These are phyloP conservation scores for Fomitopsis schrenkii DNA, from an alignment of 1,284 basidiomycete species.

Conservation along the genomic window DNA sequence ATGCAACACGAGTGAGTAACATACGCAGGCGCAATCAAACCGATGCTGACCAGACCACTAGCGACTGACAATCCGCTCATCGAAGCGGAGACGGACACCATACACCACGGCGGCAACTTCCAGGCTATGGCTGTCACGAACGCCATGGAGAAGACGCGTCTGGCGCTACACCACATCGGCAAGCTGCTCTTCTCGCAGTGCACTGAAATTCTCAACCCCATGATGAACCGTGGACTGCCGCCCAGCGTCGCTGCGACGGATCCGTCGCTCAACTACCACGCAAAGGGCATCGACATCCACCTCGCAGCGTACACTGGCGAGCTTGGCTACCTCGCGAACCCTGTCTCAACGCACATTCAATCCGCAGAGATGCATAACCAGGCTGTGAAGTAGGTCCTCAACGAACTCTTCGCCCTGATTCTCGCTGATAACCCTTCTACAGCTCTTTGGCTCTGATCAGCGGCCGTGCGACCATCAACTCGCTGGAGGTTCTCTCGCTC, in stretches of 20 bases:
- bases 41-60: slow-evolving; percentile 18
- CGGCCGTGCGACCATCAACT: slow-evolving; percentile 71
- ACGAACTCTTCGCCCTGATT: background rate
- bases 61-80: slow-evolving; percentile 77
- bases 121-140: slow-evolving; percentile 86
- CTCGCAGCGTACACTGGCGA: slow-evolving; percentile 79
- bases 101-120: slow-evolving; percentile 87
- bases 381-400: slow-evolving; percentile 65
- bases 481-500: slow-evolving; percentile 74
- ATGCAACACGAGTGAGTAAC: slow-evolving; percentile 76
- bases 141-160: slow-evolving; percentile 84
- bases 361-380: slow-evolving; percentile 89
- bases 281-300: slow-evolving; percentile 85
- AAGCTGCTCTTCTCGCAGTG: slow-evolving; percentile 82
- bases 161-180: slow-evolving; percentile 78
- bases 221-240: slow-evolving; percentile 81
- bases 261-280: slow-evolving; percentile 79
- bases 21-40: background rate
- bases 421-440: slow-evolving; percentile 10
- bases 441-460: slow-evolving; percentile 81
- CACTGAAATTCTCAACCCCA: slow-evolving; percentile 78
- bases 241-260: slow-evolving; percentile 81
- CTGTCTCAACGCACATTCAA: slow-evolving; percentile 83
- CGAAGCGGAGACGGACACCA: slow-evolving; percentile 59
- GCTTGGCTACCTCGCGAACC: slow-evolving; percentile 78